Percentiles rank a stretch among this genome's conserved stretches.
Evolutionary conservation across 192 early-diverging fungal genomes (phyloP).

Genomic region (Podila epicladia): DNA sequence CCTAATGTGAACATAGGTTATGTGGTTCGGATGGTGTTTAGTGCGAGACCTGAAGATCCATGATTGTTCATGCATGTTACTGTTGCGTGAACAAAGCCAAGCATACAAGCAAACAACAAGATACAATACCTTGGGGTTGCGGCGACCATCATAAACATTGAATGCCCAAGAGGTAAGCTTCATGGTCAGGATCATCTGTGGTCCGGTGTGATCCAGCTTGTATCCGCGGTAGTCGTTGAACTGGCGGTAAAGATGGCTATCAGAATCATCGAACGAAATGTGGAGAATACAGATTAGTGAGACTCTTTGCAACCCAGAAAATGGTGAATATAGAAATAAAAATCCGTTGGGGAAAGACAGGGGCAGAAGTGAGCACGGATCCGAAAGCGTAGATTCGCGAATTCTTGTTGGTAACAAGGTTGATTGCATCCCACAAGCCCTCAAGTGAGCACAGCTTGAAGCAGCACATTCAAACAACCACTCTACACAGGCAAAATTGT

Average conservation of each 20-base stretch:
- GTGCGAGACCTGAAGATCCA: not conserved
- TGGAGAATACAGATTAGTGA: conserved; percentile 1
- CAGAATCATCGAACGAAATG: not conserved
- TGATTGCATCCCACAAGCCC: conserved; percentile 1
- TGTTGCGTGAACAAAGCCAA: not conserved
- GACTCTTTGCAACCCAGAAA: not conserved
- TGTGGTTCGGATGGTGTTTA: not conserved
- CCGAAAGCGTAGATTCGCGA: not conserved
- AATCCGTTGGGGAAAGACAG: conserved; percentile 5
- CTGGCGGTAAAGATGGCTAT: conserved; percentile 63
- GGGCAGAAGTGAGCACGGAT: not conserved
- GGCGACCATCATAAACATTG: conserved; percentile 81
- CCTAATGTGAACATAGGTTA: conserved; percentile 23
- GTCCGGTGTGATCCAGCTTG: conserved; percentile 86
- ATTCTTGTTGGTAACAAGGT: conserved; percentile 4
- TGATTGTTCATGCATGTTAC: not conserved
- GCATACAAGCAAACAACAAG: not conserved
- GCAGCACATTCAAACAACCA: not conserved
- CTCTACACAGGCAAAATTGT: too few species aligned
- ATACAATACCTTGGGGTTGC: conserved; percentile 35
- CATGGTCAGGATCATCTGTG: conserved; percentile 96
- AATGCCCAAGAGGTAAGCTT: conserved; percentile 91
- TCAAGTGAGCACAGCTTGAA: not conserved
- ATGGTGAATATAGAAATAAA: not conserved
- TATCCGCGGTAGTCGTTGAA: conserved; percentile 55